Percentiles rank a stretch among this genome's conserved stretches.
Evolutionary conservation across 257 asterid species (phyloP).

Genomic region (Solanum chiquidenum): DNA sequence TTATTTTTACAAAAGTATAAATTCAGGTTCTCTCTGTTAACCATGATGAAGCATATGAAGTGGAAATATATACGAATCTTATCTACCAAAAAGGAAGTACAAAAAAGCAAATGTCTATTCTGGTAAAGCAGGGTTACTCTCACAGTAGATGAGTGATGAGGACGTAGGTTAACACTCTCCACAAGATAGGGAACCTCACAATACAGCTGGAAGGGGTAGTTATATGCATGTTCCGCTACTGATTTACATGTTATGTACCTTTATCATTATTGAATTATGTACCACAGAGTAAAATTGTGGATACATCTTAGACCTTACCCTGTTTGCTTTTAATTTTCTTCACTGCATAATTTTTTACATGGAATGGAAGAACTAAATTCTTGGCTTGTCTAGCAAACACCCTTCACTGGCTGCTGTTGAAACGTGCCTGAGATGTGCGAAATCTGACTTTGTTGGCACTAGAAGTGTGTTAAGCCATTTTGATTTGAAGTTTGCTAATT

Average conservation of each 20-base stretch:
- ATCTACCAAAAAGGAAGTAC: not conserved
- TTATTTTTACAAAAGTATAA: not conserved
- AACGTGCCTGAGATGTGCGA: not conserved
- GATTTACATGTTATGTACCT: not conserved
- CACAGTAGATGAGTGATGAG: not conserved
- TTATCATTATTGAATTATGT: not conserved
- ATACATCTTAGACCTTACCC: not conserved
- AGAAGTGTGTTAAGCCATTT: not conserved
- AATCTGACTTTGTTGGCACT: not conserved
- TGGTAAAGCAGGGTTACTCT: not conserved
- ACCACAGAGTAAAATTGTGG: not conserved
- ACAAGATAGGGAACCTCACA: not conserved
- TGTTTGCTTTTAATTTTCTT: not conserved
- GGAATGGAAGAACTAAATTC: not conserved
- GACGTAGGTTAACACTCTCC: not conserved
- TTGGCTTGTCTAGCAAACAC: not conserved
- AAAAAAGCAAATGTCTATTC: not conserved
- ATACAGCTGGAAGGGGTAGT: not conserved
- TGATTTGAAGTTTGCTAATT: not conserved
- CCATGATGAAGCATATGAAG: not conserved
- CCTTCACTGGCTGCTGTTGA: not conserved
- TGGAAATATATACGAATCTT: not conserved
- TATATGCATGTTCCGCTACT: not conserved
- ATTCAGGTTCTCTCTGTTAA: not conserved
- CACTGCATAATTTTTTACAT: not conserved